These are phyloP conservation scores for Plasmodium gonderi DNA, from an alignment of 169 alveolate species.

Conservation along the genomic window DNA sequence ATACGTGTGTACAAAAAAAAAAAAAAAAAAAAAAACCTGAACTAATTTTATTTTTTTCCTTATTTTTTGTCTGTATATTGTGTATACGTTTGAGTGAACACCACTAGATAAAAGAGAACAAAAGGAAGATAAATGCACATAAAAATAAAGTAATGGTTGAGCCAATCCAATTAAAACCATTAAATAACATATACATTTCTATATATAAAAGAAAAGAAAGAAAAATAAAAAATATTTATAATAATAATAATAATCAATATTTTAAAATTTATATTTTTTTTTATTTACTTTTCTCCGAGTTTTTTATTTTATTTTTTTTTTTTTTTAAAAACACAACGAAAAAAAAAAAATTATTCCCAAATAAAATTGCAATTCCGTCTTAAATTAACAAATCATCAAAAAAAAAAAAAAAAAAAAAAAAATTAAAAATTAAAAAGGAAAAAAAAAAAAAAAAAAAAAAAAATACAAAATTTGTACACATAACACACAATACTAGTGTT, in stretches of 20 bases:
- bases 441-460: background rate
- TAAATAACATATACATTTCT: too few species aligned
- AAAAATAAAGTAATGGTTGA: too few species aligned
- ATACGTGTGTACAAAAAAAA: too few species aligned
- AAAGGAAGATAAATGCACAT: too few species aligned
- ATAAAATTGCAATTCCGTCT: background rate
- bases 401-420: constrained; percentile 22
- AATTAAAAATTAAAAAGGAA: background rate
- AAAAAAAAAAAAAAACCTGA: too few species aligned
- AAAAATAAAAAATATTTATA: too few species aligned
- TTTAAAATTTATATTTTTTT: background rate
- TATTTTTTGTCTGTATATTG: too few species aligned
- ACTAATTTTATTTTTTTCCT: too few species aligned
- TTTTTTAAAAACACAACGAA: constrained; percentile 4
- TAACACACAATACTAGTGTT: background rate
- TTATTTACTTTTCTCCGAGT: background rate
- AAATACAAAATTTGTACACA: background rate
- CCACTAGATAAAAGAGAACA: too few species aligned
- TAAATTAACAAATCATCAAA: constrained; percentile 22
- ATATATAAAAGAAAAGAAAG: too few species aligned
- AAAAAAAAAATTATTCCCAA: constrained; percentile 22
- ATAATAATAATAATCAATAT: background rate
- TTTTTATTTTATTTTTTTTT: background rate
- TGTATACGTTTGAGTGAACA: too few species aligned
- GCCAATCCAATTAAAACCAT: too few species aligned